Evolutionary conservation across 2,329 filamentous ascomycete genomes (phyloP).

Genomic region (Penicillium olsonii): DNA sequence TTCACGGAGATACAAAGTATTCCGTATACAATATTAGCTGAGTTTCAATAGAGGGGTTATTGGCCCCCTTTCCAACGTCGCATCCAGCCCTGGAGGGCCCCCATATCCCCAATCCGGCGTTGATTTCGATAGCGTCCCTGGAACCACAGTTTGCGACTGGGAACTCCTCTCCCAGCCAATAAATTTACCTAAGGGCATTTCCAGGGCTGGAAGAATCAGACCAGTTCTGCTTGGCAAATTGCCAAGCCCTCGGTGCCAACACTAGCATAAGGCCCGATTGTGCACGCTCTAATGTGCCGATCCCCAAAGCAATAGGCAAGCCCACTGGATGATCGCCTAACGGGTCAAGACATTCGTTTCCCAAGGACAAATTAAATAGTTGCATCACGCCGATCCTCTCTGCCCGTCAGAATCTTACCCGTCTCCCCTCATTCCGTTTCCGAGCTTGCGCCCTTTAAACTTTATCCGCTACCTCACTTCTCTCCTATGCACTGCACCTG

Average conservation of each 20-base stretch:
- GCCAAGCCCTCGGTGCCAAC: not conserved
- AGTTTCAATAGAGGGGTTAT: too few relatives aligned
- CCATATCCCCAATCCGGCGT: not conserved
- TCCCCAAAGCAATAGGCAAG: not conserved
- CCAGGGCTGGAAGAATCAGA: too few relatives aligned
- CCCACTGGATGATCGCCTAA: not conserved
- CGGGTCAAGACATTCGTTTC: not conserved
- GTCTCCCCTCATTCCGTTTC: conserved; percentile 1
- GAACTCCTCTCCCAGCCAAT: not conserved
- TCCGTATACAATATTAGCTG: too few relatives aligned
- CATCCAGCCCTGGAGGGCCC: too few relatives aligned
- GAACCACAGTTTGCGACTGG: not conserved
- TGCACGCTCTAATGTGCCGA: not conserved
- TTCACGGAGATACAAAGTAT: too few relatives aligned
- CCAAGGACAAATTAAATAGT: conserved; percentile 7
- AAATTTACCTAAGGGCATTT: not conserved
- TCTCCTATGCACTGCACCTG: not conserved
- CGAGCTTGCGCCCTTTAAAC: not conserved
- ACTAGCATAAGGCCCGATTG: not conserved
- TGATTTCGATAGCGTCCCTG: not conserved
- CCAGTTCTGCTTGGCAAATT: too few relatives aligned
- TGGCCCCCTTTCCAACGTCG: too few relatives aligned
- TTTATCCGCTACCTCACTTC: not conserved
- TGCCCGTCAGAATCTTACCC: conserved; percentile 4
- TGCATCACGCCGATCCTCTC: conserved; percentile 15